phyloP scores from a whole-genome alignment of 2,329 filamentous ascomycete genomes.

The Uncinocarpus reesii region DNA sequence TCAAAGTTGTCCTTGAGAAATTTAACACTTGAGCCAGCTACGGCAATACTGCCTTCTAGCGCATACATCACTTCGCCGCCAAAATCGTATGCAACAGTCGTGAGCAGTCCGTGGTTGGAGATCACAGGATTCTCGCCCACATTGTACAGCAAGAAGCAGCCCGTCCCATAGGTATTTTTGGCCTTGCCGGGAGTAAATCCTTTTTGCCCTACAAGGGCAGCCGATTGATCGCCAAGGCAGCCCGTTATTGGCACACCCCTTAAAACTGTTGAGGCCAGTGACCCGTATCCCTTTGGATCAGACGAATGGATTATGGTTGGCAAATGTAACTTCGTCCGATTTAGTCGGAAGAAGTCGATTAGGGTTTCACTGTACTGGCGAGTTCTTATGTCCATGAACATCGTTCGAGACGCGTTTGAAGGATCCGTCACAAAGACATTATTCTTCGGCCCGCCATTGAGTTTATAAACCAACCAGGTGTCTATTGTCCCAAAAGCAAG shows the following conservation, averaged over 20 bases:
- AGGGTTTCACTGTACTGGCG: conserved; percentile 69
- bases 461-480: conserved; percentile 74
- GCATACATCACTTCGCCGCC: conserved; percentile 62
- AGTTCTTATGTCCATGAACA: conserved; percentile 85
- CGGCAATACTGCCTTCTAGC: conserved; percentile 72
- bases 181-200: conserved; percentile 72
- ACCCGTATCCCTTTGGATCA: conserved; percentile 45
- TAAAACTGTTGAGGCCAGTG: conserved; percentile 32
- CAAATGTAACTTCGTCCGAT: conserved; percentile 55
- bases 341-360: conserved; percentile 68
- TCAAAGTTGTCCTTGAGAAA: conserved; percentile 59
- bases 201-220: conserved; percentile 77
- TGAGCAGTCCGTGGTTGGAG: conserved; percentile 69
- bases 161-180: conserved; percentile 87
- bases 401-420: conserved; percentile 83
- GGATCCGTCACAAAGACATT: conserved; percentile 72
- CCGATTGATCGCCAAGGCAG: conserved; percentile 77
- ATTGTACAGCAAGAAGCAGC: conserved; percentile 83
- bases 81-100: conserved; percentile 79
- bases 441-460: conserved; percentile 59
- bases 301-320: conserved; percentile 74
- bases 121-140: conserved; percentile 76
- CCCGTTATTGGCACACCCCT: conserved; percentile 51
- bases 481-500: conserved; percentile 82
- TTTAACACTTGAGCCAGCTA: conserved; percentile 73